Percentiles rank a stretch among this genome's conserved stretches.
Evolutionary conservation across 805 yeast species (phyloP).

Genomic region (Yarrowia sp.): DNA sequence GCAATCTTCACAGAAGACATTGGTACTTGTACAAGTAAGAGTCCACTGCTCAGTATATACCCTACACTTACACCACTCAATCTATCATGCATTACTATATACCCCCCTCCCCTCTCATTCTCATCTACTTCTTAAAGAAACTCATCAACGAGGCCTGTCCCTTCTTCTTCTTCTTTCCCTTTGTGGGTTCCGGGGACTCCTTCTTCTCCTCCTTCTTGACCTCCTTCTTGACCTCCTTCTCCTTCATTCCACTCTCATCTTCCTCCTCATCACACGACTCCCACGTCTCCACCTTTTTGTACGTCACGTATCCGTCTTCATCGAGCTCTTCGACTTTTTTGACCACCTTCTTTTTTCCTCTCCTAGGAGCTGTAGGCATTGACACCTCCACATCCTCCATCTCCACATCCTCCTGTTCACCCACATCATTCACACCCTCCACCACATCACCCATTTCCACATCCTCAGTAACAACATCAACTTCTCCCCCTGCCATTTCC

Average conservation of each 20-base stretch:
- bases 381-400: background rate
- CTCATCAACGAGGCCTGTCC: constrained; percentile 21
- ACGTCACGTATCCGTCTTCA: constrained; percentile 20
- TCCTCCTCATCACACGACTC: constrained; percentile 19
- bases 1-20: too few relatives aligned
- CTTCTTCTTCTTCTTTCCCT: constrained; percentile 6
- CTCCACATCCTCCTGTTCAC: constrained; percentile 7
- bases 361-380: background rate
- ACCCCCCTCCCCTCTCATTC: too few relatives aligned
- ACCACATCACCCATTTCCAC: constrained; percentile 3
- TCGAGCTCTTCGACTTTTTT: constrained; percentile 7
- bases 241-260: constrained; percentile 17
- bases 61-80: background rate
- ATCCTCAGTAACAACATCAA: background rate
- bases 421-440: background rate
- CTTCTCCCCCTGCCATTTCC: background rate
- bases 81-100: background rate
- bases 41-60: too few relatives aligned
- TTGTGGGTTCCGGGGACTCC: background rate
- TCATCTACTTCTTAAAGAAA: constrained; percentile 11
- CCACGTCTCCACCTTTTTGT: constrained; percentile 21
- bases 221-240: background rate
- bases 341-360: constrained; percentile 16
- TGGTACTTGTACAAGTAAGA: too few relatives aligned
- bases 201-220: constrained; percentile 5